These are phyloP conservation scores for Arctium minus DNA, from an alignment of 129 eudicot species.

Conservation along the genomic window DNA sequence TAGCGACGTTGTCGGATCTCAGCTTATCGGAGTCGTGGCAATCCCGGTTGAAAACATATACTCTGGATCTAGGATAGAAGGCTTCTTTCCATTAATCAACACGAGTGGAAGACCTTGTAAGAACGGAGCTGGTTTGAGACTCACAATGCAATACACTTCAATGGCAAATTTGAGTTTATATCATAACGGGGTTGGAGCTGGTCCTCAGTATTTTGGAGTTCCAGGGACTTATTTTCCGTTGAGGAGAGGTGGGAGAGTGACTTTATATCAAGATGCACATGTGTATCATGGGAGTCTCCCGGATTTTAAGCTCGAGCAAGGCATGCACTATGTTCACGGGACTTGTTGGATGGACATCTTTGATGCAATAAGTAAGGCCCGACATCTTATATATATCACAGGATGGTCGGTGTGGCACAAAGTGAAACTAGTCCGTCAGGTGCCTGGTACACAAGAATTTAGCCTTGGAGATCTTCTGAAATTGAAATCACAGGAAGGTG, in stretches of 20 bases:
- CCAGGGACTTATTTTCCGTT: conserved; percentile 87
- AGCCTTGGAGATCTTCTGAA: conserved; percentile 87
- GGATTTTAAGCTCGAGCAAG: conserved; percentile 62
- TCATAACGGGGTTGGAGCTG: conserved; percentile 83
- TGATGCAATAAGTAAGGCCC: conserved; percentile 90
- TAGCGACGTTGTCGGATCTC: conserved; percentile 90
- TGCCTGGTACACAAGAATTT: conserved; percentile 30
- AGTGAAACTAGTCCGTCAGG: conserved; percentile 74
- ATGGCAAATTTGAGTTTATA: conserved; percentile 62
- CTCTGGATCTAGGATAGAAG: conserved; percentile 57
- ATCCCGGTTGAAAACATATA: conserved; percentile 76
- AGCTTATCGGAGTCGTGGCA: conserved; percentile 77
- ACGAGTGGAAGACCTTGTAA: conserved; percentile 76
- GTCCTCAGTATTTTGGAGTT: conserved; percentile 65
- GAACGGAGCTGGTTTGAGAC: conserved; percentile 73
- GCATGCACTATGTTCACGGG: conserved; percentile 74
- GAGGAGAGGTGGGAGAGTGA: conserved; percentile 83
- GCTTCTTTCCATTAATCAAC: conserved; percentile 63
- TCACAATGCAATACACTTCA: conserved; percentile 73
- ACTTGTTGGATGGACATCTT: conserved; percentile 93
- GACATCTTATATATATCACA: conserved; percentile 69
- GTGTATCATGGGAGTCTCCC: conserved; percentile 74
- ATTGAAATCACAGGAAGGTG: conserved; percentile 96
- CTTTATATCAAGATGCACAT: conserved; percentile 97
- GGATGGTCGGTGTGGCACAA: conserved; percentile 99